phyloP scores from a whole-genome alignment of 2,329 filamentous ascomycete species.

The Aspergillus sclerotialis region DNA sequence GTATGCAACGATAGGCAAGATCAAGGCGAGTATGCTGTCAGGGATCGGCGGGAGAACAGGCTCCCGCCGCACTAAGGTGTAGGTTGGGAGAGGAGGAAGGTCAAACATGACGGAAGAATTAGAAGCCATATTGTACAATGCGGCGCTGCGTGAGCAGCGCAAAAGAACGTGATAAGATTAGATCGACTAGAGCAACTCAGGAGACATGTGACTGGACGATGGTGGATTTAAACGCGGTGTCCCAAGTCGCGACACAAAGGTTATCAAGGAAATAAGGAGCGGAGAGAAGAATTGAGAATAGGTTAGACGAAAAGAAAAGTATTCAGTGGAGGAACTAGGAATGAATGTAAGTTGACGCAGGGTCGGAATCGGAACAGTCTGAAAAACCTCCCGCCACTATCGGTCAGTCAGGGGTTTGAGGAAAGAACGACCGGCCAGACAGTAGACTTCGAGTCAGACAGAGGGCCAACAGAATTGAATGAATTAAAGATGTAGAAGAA shows the following conservation, averaged over 20 bases:
- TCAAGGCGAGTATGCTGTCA: conserved; percentile 70
- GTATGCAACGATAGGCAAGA: conserved; percentile 76
- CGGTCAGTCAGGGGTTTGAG: no score
- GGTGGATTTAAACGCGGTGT: neutral
- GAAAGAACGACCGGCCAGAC: conserved; percentile 9
- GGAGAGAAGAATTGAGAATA: no score
- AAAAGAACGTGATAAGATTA: neutral
- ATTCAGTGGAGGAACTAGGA: no score
- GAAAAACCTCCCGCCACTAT: no score
- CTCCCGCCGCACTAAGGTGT: conserved; percentile 62
- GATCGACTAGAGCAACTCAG: neutral
- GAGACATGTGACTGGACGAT: neutral
- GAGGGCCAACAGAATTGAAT: no score
- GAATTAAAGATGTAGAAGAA: neutral
- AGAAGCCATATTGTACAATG: conserved; percentile 22
- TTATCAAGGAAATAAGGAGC: no score
- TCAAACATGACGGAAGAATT: conserved; percentile 38
- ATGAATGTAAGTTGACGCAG: no score
- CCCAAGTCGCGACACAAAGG: no score
- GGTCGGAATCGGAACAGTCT: no score
- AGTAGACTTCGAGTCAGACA: no score
- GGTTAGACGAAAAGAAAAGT: no score
- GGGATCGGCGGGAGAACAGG: conserved; percentile 71
- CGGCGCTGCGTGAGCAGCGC: no score
- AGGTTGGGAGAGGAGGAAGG: conserved; percentile 80